Base-by-base conservation (phyloP, 1,139 yeast species). In the Blastobotrys indianensis region DNA sequence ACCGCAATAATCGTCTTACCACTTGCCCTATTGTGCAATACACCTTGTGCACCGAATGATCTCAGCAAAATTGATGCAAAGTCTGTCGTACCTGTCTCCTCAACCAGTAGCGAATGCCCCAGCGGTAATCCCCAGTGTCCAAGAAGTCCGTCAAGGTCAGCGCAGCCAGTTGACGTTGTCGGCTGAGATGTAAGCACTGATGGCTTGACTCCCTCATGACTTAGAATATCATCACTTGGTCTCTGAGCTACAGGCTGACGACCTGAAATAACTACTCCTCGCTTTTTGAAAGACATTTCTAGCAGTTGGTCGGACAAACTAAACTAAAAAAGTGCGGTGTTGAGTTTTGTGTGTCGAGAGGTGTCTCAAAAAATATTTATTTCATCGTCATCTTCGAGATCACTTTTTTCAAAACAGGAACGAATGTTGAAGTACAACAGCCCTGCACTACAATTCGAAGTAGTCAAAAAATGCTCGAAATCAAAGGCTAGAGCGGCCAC, bases 31-130 rank as follows among this genome's bases (percentile, higher is more conserved):
- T 76, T 76, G 47, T 90, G 95, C 2, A 79, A 60, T 2, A 88
- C 68, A 10, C 97, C 95, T 61, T 86, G 94, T 0, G 95, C 75
- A 1, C 86, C 81, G 69, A 81, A 85, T 2, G 80, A 72, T 52
- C 92, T 77, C 33, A 82, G 63, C 34, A 92, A 56, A 10, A 85
- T 80, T n/a, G 88, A 76, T 2, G 85, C 75, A 61, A 88, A 92
- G 60, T 92, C 97, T 0, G 98, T 90, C 12, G 94, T 82, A 0
- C 95, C 94, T 11, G 79, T 75, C 61, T 92, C 98, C 61, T 87
- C 92, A 2, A 92, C 62, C 13, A 90, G 63, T 37, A 88, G 61
- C 5, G 85, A 74, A 11, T 74, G 66, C 0, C 96, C 95, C 13
- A 86, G 58, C 0, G 97, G 97, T 12, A 90, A 62, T 0, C 98